These are phyloP conservation scores for Glycyrrhiza uralensis DNA, from an alignment of 306 rosid genomes.

Conservation along the genomic window DNA sequence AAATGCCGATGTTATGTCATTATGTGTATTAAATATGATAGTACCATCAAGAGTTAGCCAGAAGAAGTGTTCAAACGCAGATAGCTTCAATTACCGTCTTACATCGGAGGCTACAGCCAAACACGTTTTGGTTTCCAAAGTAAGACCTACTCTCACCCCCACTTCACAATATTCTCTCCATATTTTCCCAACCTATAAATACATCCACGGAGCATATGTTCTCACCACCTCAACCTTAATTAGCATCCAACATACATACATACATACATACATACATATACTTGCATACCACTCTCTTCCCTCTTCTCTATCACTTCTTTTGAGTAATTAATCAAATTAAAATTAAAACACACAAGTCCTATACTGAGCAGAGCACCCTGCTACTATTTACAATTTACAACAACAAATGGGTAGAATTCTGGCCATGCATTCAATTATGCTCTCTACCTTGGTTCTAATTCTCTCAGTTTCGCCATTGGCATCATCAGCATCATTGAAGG, in stretches of 20 bases:
- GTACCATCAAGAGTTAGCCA: too few species aligned
- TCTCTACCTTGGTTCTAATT: slow-evolving; percentile 25
- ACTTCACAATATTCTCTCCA: neutral
- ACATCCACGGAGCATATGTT: neutral
- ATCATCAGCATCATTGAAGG: slow-evolving; percentile 30
- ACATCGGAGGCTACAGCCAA: neutral
- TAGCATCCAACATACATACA: neutral
- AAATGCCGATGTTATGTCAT: too few species aligned
- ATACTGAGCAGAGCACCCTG: neutral
- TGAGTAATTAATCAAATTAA: neutral
- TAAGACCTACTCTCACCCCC: slow-evolving; percentile 33
- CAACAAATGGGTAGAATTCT: neutral
- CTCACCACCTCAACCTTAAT: slow-evolving; percentile 4
- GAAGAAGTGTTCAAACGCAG: slow-evolving; percentile 23
- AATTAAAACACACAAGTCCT: neutral
- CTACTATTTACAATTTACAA: neutral
- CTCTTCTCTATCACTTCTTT: neutral
- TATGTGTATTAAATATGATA: too few species aligned
- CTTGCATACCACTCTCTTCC: neutral
- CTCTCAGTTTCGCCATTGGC: slow-evolving; percentile 21
- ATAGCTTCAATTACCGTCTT: slow-evolving; percentile 6
- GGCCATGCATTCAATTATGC: neutral
- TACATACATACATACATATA: neutral
- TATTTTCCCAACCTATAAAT: slow-evolving; percentile 12
- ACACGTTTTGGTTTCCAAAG: slow-evolving; percentile 31